Evolutionary conservation across 2,329 filamentous ascomycete genomes (phyloP).

Genomic region (Exserohilum rostratum): DNA sequence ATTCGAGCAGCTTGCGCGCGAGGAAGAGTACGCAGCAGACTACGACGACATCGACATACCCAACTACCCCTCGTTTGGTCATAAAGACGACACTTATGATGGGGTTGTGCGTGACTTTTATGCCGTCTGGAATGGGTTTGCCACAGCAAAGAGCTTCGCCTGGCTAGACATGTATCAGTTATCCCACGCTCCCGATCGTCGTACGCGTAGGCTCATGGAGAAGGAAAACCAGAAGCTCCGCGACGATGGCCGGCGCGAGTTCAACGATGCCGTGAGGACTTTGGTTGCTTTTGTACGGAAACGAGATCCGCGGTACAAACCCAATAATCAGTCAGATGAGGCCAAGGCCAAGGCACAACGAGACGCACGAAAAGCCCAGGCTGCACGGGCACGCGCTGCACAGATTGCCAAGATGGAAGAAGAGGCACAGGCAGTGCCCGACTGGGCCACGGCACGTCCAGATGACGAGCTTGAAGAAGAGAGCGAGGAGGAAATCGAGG

Average conservation of each 20-base stretch:
- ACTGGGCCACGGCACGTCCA: constrained; percentile 73
- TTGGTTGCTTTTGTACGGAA: constrained; percentile 89
- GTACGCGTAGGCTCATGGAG: constrained; percentile 83
- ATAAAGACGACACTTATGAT: constrained; percentile 76
- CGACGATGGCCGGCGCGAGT: constrained; percentile 82
- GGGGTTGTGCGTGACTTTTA: constrained; percentile 82
- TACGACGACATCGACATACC: constrained; percentile 66
- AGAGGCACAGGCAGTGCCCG: constrained; percentile 68
- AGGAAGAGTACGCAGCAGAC: constrained; percentile 77
- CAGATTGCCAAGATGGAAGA: constrained; percentile 76
- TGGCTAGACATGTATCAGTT: constrained; percentile 89
- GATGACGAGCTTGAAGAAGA: constrained; percentile 61
- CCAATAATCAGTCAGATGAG: constrained; percentile 76
- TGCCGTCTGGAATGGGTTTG: constrained; percentile 76
- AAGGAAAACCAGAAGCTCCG: constrained; percentile 89
- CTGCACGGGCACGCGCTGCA: constrained; percentile 78
- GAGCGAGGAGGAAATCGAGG: constrained; percentile 57
- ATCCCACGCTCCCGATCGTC: constrained; percentile 85
- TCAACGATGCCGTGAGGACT: constrained; percentile 89
- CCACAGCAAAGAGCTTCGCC: constrained; percentile 81
- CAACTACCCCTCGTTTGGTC: constrained; percentile 83
- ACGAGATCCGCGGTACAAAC: constrained; percentile 82
- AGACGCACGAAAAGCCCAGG: constrained; percentile 81
- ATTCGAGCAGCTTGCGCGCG: constrained; percentile 79
- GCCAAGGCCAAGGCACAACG: constrained; percentile 80